phyloP scores from a whole-genome alignment of 2,329 filamentous ascomycete species.

The Fusarium cyanostomum region DNA sequence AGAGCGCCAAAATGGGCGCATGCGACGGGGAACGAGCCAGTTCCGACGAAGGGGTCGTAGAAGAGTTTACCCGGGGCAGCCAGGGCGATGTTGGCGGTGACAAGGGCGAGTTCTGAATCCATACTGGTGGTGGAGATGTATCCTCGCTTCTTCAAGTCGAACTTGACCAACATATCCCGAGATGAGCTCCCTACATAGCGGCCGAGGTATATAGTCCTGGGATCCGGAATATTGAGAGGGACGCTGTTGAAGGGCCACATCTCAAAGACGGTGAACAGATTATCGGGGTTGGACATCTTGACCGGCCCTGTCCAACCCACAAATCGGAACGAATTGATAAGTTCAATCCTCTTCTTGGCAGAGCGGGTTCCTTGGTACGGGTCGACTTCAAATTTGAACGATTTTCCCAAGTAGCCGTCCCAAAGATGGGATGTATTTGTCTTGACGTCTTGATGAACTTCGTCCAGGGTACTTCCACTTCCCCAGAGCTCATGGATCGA shows the following conservation, averaged over 20 bases:
- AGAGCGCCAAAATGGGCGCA: slow-evolving; percentile 90
- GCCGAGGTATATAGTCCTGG: slow-evolving; percentile 73
- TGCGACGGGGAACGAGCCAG: slow-evolving; percentile 90
- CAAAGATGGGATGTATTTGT: slow-evolving; percentile 70
- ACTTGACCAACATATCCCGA: slow-evolving; percentile 74
- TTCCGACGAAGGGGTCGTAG: slow-evolving; percentile 96
- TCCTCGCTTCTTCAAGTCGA: slow-evolving; percentile 89
- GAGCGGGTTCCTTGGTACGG: slow-evolving; percentile 80
- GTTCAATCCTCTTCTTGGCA: slow-evolving; percentile 68
- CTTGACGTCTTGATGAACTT: slow-evolving; percentile 73
- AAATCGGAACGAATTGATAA: slow-evolving; percentile 86
- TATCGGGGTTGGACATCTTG: slow-evolving; percentile 75
- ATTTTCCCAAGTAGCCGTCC: slow-evolving; percentile 68
- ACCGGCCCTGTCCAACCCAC: slow-evolving; percentile 82
- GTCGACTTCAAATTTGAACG: slow-evolving; percentile 88
- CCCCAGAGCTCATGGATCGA: slow-evolving; percentile 93
- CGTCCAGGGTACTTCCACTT: slow-evolving; percentile 69
- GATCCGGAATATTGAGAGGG: slow-evolving; percentile 59
- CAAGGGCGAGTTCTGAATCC: slow-evolving; percentile 91
- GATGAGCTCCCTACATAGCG: slow-evolving; percentile 73
- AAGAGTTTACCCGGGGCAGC: slow-evolving; percentile 85
- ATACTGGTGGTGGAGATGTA: slow-evolving; percentile 98
- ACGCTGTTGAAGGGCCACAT: slow-evolving; percentile 72
- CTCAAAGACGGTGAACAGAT: slow-evolving; percentile 84
- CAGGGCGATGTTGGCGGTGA: slow-evolving; percentile 91